phyloP scores from a whole-genome alignment of 441 rosid species.

The Brassica balearica region DNA sequence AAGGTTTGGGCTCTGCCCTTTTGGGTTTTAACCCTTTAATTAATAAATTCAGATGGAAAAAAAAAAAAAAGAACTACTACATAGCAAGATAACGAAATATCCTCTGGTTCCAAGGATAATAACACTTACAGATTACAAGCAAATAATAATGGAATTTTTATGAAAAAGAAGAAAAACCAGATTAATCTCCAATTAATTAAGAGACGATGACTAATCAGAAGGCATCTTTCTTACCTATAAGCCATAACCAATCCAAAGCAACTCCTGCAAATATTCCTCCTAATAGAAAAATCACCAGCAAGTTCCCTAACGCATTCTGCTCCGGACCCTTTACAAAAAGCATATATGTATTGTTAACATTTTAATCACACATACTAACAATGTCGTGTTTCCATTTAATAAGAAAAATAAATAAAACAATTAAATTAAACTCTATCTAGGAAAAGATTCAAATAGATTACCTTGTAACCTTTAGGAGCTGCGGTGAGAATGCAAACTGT shows the following conservation, averaged over 20 bases:
- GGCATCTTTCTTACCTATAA: constrained; percentile 65
- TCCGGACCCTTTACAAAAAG: constrained; percentile 70
- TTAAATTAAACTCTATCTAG: constrained; percentile 5
- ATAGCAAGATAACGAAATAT: neutral
- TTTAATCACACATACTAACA: neutral
- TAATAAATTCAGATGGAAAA: too few species aligned
- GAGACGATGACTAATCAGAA: constrained; percentile 35
- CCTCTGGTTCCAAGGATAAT: neutral
- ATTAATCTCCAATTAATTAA: neutral
- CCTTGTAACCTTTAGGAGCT: constrained; percentile 96
- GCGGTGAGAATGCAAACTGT: constrained; percentile 78
- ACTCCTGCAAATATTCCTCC: constrained; percentile 78
- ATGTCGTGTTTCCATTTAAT: neutral
- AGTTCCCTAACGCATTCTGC: constrained; percentile 85
- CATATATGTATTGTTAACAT: neutral
- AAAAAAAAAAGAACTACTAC: too few species aligned
- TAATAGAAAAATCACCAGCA: constrained; percentile 65
- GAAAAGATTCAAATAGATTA: constrained; percentile 21
- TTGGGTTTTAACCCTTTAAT: too few species aligned
- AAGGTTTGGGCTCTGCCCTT: too few species aligned
- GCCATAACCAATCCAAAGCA: constrained; percentile 90
- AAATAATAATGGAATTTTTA: neutral
- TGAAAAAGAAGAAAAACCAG: neutral
- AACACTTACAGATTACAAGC: neutral
- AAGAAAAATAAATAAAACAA: neutral